Conservation (phyloP, 176 grass and related monocot species). For the Triticum monococcum region DNA sequence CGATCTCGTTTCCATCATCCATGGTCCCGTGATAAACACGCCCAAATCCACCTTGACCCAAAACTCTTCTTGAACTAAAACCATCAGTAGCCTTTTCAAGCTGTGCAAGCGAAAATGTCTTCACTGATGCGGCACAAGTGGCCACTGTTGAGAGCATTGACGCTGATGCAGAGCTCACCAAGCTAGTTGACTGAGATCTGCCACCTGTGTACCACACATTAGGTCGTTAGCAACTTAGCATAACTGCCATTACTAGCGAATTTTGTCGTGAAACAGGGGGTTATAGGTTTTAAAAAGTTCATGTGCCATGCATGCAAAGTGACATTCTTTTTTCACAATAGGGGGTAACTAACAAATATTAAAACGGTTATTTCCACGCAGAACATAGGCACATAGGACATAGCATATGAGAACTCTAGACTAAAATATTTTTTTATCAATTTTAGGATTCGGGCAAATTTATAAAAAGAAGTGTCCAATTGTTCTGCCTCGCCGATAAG, state of each 20-base stretch:
- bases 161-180: constrained; percentile 61
- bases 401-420: background rate
- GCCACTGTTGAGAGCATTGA: constrained; percentile 67
- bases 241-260: constrained; percentile 4
- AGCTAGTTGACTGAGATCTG: constrained; percentile 71
- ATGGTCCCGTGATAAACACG: constrained; percentile 76
- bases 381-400: background rate
- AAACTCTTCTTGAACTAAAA: constrained; percentile 70
- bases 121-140: constrained; percentile 69
- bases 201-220: constrained; percentile 53
- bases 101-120: constrained; percentile 69
- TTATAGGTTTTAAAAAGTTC: background rate
- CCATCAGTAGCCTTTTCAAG: constrained; percentile 79
- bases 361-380: constrained; percentile 1
- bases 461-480: background rate
- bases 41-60: constrained; percentile 95
- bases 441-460: background rate
- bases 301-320: background rate
- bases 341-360: background rate
- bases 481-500: background rate
- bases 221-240: constrained; percentile 5
- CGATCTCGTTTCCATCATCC: constrained; percentile 73
- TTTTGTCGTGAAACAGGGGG: background rate
- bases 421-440: background rate
- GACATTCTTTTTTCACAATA: background rate